Base-by-base conservation (phyloP, 345 rosid genomes). In the Lumnitzera racemosa region DNA sequence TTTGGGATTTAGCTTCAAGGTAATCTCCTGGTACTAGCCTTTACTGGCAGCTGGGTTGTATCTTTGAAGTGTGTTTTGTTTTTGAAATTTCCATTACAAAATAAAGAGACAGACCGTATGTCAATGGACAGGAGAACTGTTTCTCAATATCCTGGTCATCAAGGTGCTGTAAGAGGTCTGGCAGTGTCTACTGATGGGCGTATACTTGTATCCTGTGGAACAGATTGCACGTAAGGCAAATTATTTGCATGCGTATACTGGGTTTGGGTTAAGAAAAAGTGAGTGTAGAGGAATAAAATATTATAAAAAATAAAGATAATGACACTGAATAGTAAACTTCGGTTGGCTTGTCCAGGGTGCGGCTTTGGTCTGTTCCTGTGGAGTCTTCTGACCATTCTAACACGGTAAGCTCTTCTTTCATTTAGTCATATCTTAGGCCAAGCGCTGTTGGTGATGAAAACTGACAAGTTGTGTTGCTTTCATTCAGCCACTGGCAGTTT, bases 1-100 rank as follows among this genome's bases (percentile, higher is more conserved):
- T 94, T 50, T 94, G 99, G 96, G 99, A 90, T 73, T 68, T 94
- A 5, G 94, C 95, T 69, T 71, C 90, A 59, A 86, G 95, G 99
- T 90, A 72, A 64, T 60, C 20, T 51, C 24, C 13, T 56, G 15
- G 36, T 13, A 11, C 23, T 62, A 46, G 49, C 12, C 47, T 50
- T 10, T 2, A 11, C 43, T 36, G 9, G 43, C 43, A 36, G 11
- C 7, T 36, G 43, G 43, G 43, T 6, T 36, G 5, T 36, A 36
- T 36, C 1, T 36, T 36, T 36, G 43, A 36, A 36, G 11, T 36
- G 7, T 0, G 9, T 36, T 36, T 4, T 36, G 43, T 36, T 36
- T 36, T 36, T 36, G 9, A 36, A 36, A 36, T 36, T 36, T 36
- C 43, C 43, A 36, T 5, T 36, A 36, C 43, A 9, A 36, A 56